These are phyloP conservation scores for Chlorociboria aeruginascens DNA, from an alignment of 495 filamentous ascomycete species.

Conservation along the genomic window DNA sequence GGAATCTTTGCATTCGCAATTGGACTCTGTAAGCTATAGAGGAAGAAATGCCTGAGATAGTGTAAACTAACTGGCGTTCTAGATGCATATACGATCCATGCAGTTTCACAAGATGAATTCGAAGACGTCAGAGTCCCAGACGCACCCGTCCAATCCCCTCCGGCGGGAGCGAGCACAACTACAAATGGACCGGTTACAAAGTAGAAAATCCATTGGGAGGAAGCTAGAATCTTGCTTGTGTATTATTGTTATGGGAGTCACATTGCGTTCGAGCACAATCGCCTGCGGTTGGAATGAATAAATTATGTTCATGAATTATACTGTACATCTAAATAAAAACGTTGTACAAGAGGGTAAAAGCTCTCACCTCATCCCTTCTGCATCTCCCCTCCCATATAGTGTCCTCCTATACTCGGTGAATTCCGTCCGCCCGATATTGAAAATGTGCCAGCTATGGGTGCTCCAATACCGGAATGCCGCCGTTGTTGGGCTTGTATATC, in stretches of 20 bases:
- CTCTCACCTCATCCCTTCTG: too few species aligned
- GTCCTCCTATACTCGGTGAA: conserved; percentile 5
- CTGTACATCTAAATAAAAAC: not conserved
- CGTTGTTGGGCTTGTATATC: conserved; percentile 10
- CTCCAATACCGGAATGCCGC: conserved; percentile 10
- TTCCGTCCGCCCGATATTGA: conserved; percentile 13
- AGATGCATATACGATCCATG: conserved; percentile 84
- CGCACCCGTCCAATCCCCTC: conserved; percentile 36
- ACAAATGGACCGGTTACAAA: conserved; percentile 4
- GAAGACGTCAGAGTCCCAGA: conserved; percentile 85
- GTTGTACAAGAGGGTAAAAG: too few species aligned
- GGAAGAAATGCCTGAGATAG: not conserved
- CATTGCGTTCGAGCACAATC: not conserved
- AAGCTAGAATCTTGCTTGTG: not conserved
- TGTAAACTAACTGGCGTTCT: not conserved
- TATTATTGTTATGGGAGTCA: not conserved
- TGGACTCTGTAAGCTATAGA: conserved; percentile 60
- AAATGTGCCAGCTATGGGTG: conserved; percentile 18
- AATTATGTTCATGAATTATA: not conserved
- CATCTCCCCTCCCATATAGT: not conserved
- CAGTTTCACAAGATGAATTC: conserved; percentile 94
- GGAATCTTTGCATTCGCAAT: conserved; percentile 57
- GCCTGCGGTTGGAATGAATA: not conserved
- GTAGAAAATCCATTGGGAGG: not conserved
- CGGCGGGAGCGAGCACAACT: conserved; percentile 23